Base-by-base conservation (phyloP, 768 basidiomycete species). In the Solioccasus polychromus region DNA sequence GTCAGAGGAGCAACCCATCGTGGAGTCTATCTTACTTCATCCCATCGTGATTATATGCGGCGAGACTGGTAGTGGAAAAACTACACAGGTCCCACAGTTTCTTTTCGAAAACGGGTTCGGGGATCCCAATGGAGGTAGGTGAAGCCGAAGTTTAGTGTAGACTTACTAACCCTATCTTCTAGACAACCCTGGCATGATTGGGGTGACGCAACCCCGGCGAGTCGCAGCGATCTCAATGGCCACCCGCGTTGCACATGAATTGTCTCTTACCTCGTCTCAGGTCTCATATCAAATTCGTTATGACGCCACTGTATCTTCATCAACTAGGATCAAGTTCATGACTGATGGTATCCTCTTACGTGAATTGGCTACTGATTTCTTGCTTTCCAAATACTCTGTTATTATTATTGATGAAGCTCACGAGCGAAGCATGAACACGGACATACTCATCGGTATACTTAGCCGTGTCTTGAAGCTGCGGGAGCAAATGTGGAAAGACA, bases 161-260 rank as follows among this genome's bases (percentile, higher is more conserved):
- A 35, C 11, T 15, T 22, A 11, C 44, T 55, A 34, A 51, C 22
- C 51, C 39, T n/a, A 22, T 48, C 12, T 42, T 2, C 32, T 34
- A 95, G 95, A 95, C 32, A 96, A 97, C 63, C 90, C 94, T 26
- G 96, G 96, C 1, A 95, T 98, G 83, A 92, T 99, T 55, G 96
- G 93, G 15, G 78, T 99, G 41, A 99, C 96, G 4, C 96, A 99
- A 66, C 96, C 96, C 5, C 84, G 96, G 45, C 83, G 96, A 60
- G 96, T 99, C 15, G 96, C 96, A 18, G 95, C 95, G 1, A 85
- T 97, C 72, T 93, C 96, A 1, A 92, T 97, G 82, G 92, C 96
- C 1, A 71, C 82, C 9, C 91, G 96, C 26, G 94, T 99, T 22
- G 85, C 85, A n/a, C 76, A 88, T 39, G 96, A 99, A 67, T 72